Evolutionary conservation across 2,329 filamentous ascomycete genomes (phyloP).

Genomic region (Esteya vermicola): DNA sequence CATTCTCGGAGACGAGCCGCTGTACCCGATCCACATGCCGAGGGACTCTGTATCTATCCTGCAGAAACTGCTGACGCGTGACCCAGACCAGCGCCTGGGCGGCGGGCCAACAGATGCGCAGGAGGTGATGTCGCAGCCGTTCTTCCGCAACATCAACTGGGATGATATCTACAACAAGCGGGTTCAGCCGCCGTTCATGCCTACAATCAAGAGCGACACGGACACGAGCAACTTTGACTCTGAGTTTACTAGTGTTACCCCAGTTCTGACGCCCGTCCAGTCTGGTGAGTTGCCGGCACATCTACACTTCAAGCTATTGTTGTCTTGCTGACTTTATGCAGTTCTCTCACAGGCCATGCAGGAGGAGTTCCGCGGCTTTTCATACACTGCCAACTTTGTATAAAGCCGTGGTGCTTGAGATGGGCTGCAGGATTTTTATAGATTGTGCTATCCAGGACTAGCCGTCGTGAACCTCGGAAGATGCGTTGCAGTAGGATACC

Average conservation of each 20-base stretch:
- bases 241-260: slow-evolving; percentile 96
- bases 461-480: no score
- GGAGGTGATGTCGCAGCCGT: slow-evolving; percentile 97
- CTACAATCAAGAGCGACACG: slow-evolving; percentile 77
- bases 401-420: slow-evolving; percentile 20
- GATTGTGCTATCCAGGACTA: no score
- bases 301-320: background rate
- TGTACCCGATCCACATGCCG: slow-evolving; percentile 98
- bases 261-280: slow-evolving; percentile 91
- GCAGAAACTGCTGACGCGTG: slow-evolving; percentile 89
- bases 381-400: slow-evolving; percentile 85
- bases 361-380: slow-evolving; percentile 98
- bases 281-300: slow-evolving; percentile 79
- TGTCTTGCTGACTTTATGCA: slow-evolving; percentile 21
- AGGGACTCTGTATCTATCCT: slow-evolving; percentile 94
- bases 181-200: slow-evolving; percentile 76
- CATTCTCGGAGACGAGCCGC: slow-evolving; percentile 89
- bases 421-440: no score
- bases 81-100: slow-evolving; percentile 83
- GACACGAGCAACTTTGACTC: slow-evolving; percentile 99
- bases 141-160: slow-evolving; percentile 97
- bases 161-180: slow-evolving; percentile 97
- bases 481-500: background rate
- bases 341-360: slow-evolving; percentile 98
- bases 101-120: slow-evolving; percentile 94